These are phyloP conservation scores for Euphorbia schlechtendalii DNA, from an alignment of 441 rosid species.

Conservation along the genomic window DNA sequence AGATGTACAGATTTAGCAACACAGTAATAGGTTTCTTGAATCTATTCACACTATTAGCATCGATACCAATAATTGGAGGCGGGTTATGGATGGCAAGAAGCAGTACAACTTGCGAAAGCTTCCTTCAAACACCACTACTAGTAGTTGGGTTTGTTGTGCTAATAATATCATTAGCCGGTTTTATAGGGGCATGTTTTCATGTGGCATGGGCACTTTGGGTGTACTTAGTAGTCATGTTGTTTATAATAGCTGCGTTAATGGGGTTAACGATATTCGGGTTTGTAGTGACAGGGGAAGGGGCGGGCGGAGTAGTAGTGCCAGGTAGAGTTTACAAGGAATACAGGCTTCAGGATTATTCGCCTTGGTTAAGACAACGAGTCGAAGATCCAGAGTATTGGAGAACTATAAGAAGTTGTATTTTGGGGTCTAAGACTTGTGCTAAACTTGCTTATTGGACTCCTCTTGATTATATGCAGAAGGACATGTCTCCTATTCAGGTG, in stretches of 20 bases:
- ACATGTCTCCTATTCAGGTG: slow-evolving; percentile 77
- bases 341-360: slow-evolving; percentile 59
- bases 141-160: slow-evolving; percentile 64
- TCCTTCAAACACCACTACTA: slow-evolving; percentile 76
- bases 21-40: slow-evolving; percentile 68
- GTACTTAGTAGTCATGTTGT: slow-evolving; percentile 68
- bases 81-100: slow-evolving; percentile 83
- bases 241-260: slow-evolving; percentile 52
- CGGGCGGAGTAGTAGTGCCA: slow-evolving; percentile 52
- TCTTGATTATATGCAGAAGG: slow-evolving; percentile 52
- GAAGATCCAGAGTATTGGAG: slow-evolving; percentile 53
- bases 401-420: slow-evolving; percentile 57
- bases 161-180: slow-evolving; percentile 66
- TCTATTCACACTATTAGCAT: slow-evolving; percentile 65
- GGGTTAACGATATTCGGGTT: slow-evolving; percentile 67
- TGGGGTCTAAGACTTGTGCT: slow-evolving; percentile 60
- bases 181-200: slow-evolving; percentile 76
- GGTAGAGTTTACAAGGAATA: slow-evolving; percentile 73
- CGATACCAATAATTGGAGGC: slow-evolving; percentile 78
- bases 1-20: slow-evolving; percentile 63
- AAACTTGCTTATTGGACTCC: slow-evolving; percentile 76
- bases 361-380: slow-evolving; percentile 65
- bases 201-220: slow-evolving; percentile 86
- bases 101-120: slow-evolving; percentile 67
- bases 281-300: slow-evolving; percentile 57